A percentile compares a stretch with the other conserved stretches of the same genome.
These are phyloP conservation scores for Pugionium cornutum DNA, from an alignment of 345 rosid species.

Conservation along the genomic window DNA sequence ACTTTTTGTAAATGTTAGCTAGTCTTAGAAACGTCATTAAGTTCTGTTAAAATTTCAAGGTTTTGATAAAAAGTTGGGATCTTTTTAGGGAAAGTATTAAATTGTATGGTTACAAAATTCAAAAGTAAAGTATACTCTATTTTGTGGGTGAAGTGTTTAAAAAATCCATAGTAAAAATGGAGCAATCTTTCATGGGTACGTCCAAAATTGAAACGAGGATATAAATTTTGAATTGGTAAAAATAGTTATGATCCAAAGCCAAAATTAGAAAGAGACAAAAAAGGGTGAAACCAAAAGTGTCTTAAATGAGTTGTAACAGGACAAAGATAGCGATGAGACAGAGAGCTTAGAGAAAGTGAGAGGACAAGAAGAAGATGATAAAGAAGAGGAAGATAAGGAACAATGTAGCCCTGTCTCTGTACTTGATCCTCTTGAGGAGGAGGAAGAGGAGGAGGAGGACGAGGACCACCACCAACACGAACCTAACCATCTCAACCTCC, in stretches of 20 bases:
- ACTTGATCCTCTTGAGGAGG: conserved; percentile 57
- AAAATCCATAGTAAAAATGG: no score
- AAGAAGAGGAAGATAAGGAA: conserved; percentile 53
- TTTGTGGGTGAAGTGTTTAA: no score
- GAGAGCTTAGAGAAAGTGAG: conserved; percentile 46
- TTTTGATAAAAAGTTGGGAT: not conserved
- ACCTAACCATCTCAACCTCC: conserved; percentile 43
- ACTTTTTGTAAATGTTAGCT: conserved; percentile 2
- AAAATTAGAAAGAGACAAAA: conserved; percentile 30
- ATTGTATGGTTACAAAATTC: conserved; percentile 20
- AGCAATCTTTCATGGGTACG: no score
- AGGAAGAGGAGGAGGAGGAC: conserved; percentile 41
- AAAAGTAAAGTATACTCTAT: conserved; percentile 13
- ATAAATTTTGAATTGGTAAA: no score
- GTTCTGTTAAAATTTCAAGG: conserved; percentile 11
- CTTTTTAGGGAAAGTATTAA: conserved; percentile 15
- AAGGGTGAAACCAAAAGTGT: conserved; percentile 35
- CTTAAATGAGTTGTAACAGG: conserved; percentile 49
- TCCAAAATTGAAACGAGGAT: no score
- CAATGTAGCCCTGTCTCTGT: conserved; percentile 95
- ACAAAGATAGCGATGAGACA: conserved; percentile 47
- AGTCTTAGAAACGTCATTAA: conserved; percentile 3
- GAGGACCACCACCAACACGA: conserved; percentile 54
- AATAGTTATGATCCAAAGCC: conserved; percentile 22
- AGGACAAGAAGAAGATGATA: conserved; percentile 38